A percentile compares a stretch with the other conserved stretches of the same genome.
Evolutionary conservation across 352 stramenopile genomes (phyloP).

Genomic region (Phytopythium boreale): DNA sequence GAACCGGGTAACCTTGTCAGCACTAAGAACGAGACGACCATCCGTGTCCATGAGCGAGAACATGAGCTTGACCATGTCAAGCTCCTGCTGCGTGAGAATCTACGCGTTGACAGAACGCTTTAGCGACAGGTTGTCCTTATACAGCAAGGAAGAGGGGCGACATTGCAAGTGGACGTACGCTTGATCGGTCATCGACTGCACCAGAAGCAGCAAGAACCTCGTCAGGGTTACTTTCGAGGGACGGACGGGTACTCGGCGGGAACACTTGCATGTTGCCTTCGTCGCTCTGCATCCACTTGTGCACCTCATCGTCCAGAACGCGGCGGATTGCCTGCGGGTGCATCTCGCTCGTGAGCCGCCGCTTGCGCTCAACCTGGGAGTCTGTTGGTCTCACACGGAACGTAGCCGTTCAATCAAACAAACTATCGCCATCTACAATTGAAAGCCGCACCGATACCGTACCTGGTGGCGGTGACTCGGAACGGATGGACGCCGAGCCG

Average conservation of each 20-base stretch:
- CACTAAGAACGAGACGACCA: conserved; percentile 58
- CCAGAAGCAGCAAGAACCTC: neutral
- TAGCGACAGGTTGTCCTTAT: neutral
- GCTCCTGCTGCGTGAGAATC: conserved; percentile 53
- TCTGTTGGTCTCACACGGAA: neutral
- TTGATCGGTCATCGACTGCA: conserved; percentile 25
- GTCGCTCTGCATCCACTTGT: conserved; percentile 63
- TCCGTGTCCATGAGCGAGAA: conserved; percentile 83
- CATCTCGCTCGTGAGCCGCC: conserved; percentile 72
- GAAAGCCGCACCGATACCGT: neutral
- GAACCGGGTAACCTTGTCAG: conserved; percentile 56
- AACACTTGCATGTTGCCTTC: conserved; percentile 17
- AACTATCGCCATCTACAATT: neutral
- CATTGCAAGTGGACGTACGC: conserved; percentile 17
- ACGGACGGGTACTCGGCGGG: neutral
- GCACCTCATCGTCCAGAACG: conserved; percentile 59
- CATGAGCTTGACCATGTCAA: conserved; percentile 78
- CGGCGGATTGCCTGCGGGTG: conserved; percentile 70
- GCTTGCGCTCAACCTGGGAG: conserved; percentile 9
- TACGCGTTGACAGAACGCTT: conserved; percentile 8
- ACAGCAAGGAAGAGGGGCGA: neutral
- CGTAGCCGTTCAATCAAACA: neutral
- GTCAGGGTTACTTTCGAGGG: neutral
- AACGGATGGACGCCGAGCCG: neutral
- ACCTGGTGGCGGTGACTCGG: neutral